Evolutionary conservation across 306 rosid genomes (phyloP).

Genomic region (Arachis hypogaea): DNA sequence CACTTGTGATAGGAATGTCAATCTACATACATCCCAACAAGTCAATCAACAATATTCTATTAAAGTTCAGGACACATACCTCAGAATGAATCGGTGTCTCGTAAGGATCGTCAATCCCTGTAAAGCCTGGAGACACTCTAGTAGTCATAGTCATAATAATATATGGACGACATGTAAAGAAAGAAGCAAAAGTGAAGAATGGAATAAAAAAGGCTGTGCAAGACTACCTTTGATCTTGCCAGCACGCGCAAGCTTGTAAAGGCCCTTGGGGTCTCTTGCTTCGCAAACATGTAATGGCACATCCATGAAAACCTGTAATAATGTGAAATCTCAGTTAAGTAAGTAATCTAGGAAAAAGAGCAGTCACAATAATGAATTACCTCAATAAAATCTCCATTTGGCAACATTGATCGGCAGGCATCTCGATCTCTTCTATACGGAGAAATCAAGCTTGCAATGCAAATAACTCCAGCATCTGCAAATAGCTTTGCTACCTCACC

Average conservation of each 20-base stretch:
- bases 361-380: constrained; percentile 37
- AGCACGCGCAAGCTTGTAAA: constrained; percentile 77
- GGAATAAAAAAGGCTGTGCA: background rate
- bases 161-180: background rate
- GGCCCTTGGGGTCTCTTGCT: constrained; percentile 78
- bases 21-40: background rate
- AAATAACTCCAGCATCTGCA: constrained; percentile 80
- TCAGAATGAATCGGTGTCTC: constrained; percentile 63
- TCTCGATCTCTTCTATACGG: constrained; percentile 74
- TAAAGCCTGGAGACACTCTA: constrained; percentile 60
- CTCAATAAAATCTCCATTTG: constrained; percentile 74
- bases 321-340: constrained; percentile 14
- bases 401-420: constrained; percentile 71
- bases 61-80: constrained; percentile 47
- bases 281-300: constrained; percentile 79
- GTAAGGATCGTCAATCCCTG: constrained; percentile 86
- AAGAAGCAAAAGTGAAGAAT: constrained; percentile 9
- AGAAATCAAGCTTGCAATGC: constrained; percentile 81
- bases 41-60: constrained; percentile 5
- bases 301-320: constrained; percentile 68
- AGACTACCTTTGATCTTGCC: constrained; percentile 72
- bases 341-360: constrained; percentile 4
- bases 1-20: background rate
- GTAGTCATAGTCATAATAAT: background rate
- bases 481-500: constrained; percentile 86